Evolutionary conservation across 345 rosid species (phyloP), one percentile per base, ranked within the genome.

Genomic region (Eucalyptus caleyi): DNA sequence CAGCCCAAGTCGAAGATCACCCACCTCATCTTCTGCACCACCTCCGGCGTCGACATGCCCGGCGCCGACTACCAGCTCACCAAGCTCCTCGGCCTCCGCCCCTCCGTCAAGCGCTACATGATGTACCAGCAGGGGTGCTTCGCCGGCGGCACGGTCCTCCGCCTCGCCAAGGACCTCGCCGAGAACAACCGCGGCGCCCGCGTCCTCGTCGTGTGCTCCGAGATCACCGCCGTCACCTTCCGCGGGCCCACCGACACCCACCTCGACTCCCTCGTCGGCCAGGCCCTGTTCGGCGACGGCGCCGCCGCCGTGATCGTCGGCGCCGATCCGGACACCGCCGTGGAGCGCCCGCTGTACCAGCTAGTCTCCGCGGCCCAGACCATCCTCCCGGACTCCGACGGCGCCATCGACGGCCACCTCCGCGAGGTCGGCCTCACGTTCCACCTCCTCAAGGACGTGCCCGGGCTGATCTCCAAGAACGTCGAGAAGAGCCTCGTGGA

Each of bases 31-130:
- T 96, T 96, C 92, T 96, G 99, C 90, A 96, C 99, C 21, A 95
- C 99, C 8, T 94, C 97, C 3, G 98, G 99, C 3, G 98, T 96
- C 3, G 99, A 96, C 94, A 96, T 96, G 99, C 98, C 99, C 26
- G 99, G 98, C 6, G 99, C 99, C 5, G 99, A 96, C 92, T 96
- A 96, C 94, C 98, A 96, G 91, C 97, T 96, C 88, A 96, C 98
- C 23, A 96, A 96, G 92, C 96, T 96, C 30, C 92, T 96, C 16
- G 98, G 99, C 14, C 97, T 96, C 16, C 94, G 96, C 14, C 95
- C 97, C 24, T 96, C 97, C 5, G 97, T 96, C 11, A 96, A 96
- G 90, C 95, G 96, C 59, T 90, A 94, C 88, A 95, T 96, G 97
- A 92, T 94, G 95, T 94, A 94, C 90, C 95, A 92, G 42, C 96